Base-by-base conservation (phyloP, 768 basidiomycete species). In the Ramaria sp. region DNA sequence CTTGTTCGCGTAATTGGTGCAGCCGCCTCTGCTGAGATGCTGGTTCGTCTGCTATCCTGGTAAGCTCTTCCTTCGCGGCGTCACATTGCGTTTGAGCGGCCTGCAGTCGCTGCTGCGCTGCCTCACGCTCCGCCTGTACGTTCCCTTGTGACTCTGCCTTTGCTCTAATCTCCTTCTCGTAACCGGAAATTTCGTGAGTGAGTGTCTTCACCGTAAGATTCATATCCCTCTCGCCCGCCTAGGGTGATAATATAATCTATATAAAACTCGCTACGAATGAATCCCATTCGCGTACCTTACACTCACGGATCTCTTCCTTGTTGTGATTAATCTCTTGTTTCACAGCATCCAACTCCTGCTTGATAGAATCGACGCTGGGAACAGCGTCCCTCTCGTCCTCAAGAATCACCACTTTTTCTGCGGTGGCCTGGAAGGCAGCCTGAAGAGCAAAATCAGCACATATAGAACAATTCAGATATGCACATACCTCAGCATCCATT, bases 161-260 rank as follows among this genome's bases (percentile, higher is more conserved):
- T 27, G 24, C 34, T 31, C 55, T 31, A 1, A 57, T 82, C 51
- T 78, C 72, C 17, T 67, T 61, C 1, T 79, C 67, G n/a, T 70
- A 64, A 0, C 71, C 68, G 17, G 61, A 59, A 47, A 78, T 74
- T 13, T 67, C 58, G 24, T 52, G 63, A 22, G 71, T 67, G 24
- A 70, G 58, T 4, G 64, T 65, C 5, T 66, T 68, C 39, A 79
- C 61, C 52, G 70, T 72, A 4, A 63, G 59, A 47, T 77, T 73
- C 67, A 86, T 82, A 12, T 72, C 64, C 49, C 69, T 77, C 59
- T 81, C 63, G n/a, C 82, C 78, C 15, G 66, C 66, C 82, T 87
- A 54, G 59, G 50, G 46, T 37, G 0, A 43, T 48, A 6, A 19
- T 7, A 31, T n/a, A 33, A 39, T 6, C 19, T 52, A 46, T 20